phyloP scores from a whole-genome alignment of 2,329 filamentous ascomycete genomes.

The Ophiostoma perfectum region DNA sequence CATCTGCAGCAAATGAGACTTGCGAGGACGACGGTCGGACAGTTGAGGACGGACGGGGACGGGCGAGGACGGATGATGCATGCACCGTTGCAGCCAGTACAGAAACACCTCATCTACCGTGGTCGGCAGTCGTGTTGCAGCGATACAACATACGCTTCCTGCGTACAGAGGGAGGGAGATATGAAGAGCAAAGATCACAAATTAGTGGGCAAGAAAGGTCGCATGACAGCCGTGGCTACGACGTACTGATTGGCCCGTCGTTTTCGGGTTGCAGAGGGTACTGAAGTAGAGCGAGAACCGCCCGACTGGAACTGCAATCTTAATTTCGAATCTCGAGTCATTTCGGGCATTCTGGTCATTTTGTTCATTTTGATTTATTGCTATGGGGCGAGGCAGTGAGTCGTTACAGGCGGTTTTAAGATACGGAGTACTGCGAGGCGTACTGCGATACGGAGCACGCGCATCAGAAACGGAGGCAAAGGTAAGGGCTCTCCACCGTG shows the following conservation, averaged over 20 bases:
- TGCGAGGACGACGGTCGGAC: too few relatives aligned
- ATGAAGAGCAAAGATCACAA: neutral
- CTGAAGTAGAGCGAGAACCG: neutral
- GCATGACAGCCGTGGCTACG: neutral
- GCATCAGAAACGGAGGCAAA: neutral
- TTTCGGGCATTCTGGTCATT: too few relatives aligned
- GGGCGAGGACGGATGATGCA: too few relatives aligned
- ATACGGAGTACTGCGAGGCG: too few relatives aligned
- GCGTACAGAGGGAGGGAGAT: neutral
- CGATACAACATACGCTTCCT: neutral
- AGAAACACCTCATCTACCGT: neutral
- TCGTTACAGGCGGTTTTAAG: too few relatives aligned
- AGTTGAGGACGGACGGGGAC: too few relatives aligned
- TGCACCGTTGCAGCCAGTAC: neutral
- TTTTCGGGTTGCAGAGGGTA: neutral
- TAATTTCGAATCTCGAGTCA: too few relatives aligned
- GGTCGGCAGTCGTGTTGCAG: neutral
- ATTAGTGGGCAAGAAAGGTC: neutral
- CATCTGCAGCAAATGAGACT: neutral
- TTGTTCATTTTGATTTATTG: too few relatives aligned
- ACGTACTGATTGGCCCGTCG: neutral
- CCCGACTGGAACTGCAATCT: slow-evolving; percentile 5
- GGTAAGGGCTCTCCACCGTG: neutral
- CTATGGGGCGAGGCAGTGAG: too few relatives aligned
- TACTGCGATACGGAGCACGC: too few relatives aligned